phyloP scores from a whole-genome alignment of 2,329 filamentous ascomycete genomes.

The Penicillium frequentans region DNA sequence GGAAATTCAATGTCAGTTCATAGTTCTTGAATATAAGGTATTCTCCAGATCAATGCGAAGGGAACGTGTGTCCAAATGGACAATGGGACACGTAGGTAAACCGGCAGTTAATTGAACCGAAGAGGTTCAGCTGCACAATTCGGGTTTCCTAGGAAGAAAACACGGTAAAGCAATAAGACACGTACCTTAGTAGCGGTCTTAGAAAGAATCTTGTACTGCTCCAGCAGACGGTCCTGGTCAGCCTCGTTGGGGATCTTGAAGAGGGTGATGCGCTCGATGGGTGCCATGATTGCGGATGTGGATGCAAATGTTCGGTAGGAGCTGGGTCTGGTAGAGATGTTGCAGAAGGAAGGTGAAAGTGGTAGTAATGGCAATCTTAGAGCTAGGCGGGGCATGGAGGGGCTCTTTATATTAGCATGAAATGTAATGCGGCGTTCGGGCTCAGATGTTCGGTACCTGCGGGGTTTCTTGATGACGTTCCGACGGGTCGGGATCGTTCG shows the following conservation, averaged over 20 bases:
- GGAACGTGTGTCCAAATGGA: background rate
- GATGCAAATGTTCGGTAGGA: background rate
- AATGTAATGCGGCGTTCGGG: background rate
- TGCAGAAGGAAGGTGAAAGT: background rate
- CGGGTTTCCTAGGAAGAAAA: background rate
- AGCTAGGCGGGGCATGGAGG: background rate
- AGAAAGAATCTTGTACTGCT: slow-evolving; percentile 46
- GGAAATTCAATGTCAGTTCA: background rate
- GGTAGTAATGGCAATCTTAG: background rate
- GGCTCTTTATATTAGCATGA: background rate
- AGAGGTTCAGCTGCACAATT: background rate
- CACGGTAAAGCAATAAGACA: background rate
- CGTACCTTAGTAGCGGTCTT: slow-evolving; percentile 47
- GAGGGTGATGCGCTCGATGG: slow-evolving; percentile 53
- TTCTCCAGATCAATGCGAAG: background rate
- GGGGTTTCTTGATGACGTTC: background rate
- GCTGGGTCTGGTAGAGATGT: background rate
- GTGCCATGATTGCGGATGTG: slow-evolving; percentile 30
- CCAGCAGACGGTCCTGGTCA: slow-evolving; percentile 45
- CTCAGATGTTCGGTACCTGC: background rate
- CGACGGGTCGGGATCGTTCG: background rate
- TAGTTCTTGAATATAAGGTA: background rate
- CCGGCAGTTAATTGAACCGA: background rate
- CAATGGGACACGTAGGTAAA: background rate
- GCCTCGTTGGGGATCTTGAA: slow-evolving; percentile 54